Conservation (phyloP, 768 basidiomycete species). For the Hericium coralloides region DNA sequence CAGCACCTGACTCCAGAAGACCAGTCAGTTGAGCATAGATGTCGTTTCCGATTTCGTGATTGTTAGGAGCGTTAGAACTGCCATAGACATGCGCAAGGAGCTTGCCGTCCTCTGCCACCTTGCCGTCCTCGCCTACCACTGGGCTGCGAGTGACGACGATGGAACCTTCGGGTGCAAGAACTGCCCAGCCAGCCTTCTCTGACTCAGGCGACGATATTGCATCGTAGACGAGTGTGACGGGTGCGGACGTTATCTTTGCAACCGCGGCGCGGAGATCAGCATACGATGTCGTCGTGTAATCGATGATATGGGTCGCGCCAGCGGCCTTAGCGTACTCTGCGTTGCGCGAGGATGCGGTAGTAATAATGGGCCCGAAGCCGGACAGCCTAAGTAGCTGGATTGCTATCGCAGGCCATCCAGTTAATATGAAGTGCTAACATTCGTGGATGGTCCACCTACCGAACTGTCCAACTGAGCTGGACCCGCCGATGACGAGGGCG, state of each 20-base stretch:
- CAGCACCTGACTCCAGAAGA: slow-evolving; percentile 2
- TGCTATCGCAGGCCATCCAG: not conserved
- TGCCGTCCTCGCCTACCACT: not conserved
- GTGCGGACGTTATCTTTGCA: slow-evolving; percentile 6
- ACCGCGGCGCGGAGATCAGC: slow-evolving; percentile 2
- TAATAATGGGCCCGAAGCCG: slow-evolving; percentile 13
- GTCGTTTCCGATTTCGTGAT: slow-evolving; percentile 1
- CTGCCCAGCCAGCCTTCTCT: slow-evolving; percentile 9
- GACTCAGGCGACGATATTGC: slow-evolving; percentile 9
- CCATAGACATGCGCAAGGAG: not conserved
- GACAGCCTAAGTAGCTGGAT: slow-evolving; percentile 11
- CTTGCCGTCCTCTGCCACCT: not conserved
- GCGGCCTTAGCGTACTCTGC: slow-evolving; percentile 2
- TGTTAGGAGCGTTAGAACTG: not conserved
- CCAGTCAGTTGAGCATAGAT: slow-evolving; percentile 3
- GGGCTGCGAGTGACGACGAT: not conserved
- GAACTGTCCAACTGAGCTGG: slow-evolving; percentile 41
- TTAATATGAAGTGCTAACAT: not conserved
- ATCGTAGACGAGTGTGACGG: slow-evolving; percentile 9
- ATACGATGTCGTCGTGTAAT: slow-evolving; percentile 8
- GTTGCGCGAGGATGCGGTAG: slow-evolving; percentile 10
- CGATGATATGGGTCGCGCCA: slow-evolving; percentile 14
- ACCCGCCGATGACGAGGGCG: slow-evolving; percentile 41
- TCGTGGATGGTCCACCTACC: slow-evolving; percentile 22
- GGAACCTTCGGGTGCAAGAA: slow-evolving; percentile 9